Percentiles rank a stretch among this genome's conserved stretches.
Conservation (phyloP, 108 stramenopile genomes). For the Skeletonema costatum region DNA sequence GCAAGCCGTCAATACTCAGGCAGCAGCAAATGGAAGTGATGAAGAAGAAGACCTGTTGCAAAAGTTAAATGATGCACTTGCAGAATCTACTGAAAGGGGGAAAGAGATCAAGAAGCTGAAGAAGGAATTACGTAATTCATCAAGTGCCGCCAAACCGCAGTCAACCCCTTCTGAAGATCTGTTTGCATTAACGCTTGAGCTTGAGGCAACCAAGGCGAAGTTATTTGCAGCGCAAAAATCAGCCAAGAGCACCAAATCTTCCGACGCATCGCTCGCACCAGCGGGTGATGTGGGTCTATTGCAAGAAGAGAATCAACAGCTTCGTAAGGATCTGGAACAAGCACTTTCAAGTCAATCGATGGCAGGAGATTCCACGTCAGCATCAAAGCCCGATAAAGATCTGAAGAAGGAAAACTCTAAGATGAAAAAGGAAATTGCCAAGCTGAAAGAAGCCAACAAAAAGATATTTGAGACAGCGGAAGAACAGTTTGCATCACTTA, state of each 20-base stretch:
- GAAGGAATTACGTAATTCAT: slow-evolving; percentile 9
- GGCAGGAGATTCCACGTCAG: background rate
- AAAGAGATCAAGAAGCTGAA: slow-evolving; percentile 20
- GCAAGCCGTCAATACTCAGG: background rate
- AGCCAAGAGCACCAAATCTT: background rate
- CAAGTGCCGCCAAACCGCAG: background rate
- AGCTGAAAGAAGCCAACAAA: slow-evolving; percentile 52
- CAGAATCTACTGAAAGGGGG: slow-evolving; percentile 17
- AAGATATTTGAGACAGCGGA: slow-evolving; percentile 45
- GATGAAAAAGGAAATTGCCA: slow-evolving; percentile 37
- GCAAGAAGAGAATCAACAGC: slow-evolving; percentile 42
- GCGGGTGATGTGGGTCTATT: background rate
- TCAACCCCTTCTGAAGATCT: slow-evolving; percentile 17
- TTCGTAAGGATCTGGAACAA: slow-evolving; percentile 35
- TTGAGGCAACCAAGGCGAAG: slow-evolving; percentile 19
- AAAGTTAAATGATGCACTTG: slow-evolving; percentile 36
- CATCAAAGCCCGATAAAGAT: slow-evolving; percentile 12
- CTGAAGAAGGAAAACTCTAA: slow-evolving; percentile 23
- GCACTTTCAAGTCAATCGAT: background rate
- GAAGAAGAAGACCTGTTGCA: slow-evolving; percentile 4
- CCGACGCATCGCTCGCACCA: background rate
- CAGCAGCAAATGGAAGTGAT: background rate
- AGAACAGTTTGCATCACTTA: slow-evolving; percentile 29
- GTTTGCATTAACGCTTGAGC: slow-evolving; percentile 23
- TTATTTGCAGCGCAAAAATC: background rate